Conservation (phyloP, 192 early-diverging fungal species). For the Coemansia erecta region DNA sequence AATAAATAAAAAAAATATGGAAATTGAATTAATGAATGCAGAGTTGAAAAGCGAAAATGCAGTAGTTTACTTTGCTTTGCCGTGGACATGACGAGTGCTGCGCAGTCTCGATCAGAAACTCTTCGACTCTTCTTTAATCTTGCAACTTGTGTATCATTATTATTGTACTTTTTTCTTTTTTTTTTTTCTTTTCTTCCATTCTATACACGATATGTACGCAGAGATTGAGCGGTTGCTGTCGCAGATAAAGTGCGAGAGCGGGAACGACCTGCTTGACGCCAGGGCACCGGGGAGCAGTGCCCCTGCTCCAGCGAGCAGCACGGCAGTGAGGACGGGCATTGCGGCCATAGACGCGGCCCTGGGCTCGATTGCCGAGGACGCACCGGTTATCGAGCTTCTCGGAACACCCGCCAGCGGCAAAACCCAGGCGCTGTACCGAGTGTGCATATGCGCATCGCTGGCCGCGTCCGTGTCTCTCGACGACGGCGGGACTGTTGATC, state of each 20-base stretch:
- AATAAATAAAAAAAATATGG: too few species aligned
- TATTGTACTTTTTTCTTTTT: not conserved
- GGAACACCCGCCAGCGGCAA: conserved; percentile 44
- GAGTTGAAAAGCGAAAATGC: too few species aligned
- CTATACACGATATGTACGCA: conserved; percentile 11
- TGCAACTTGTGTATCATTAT: not conserved
- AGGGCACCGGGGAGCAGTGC: not conserved
- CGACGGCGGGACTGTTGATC: not conserved
- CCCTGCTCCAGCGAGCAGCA: not conserved
- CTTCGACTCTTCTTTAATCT: too few species aligned
- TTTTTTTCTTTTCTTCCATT: too few species aligned
- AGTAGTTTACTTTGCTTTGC: too few species aligned
- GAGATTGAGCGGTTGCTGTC: conserved; percentile 29
- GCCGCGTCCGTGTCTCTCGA: not conserved
- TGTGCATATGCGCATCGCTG: conserved; percentile 21
- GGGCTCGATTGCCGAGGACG: not conserved
- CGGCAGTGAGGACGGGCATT: conserved; percentile 11
- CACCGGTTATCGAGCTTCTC: conserved; percentile 29
- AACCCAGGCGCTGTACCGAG: conserved; percentile 32
- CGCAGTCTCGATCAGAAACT: too few species aligned
- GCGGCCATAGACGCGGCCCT: conserved; percentile 18
- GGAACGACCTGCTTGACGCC: conserved; percentile 7
- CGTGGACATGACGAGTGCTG: too few species aligned
- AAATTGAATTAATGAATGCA: too few species aligned
- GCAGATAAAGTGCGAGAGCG: conserved; percentile 27